Conservation (phyloP, 805 yeast genomes). For the Saturnispora sekii region DNA sequence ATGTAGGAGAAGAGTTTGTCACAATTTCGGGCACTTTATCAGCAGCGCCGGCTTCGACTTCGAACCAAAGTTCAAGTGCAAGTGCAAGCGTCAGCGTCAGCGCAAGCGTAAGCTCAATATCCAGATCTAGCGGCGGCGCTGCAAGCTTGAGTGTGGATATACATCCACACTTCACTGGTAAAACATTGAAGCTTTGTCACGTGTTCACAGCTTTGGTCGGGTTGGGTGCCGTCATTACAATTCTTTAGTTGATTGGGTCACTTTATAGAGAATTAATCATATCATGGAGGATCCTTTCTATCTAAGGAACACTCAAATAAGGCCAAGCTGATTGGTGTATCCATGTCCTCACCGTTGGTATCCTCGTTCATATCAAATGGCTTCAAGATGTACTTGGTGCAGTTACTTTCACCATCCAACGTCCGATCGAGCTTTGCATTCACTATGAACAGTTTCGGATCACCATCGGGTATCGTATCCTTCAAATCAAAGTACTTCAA, state of each 20-base stretch:
- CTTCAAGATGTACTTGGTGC: constrained; percentile 32
- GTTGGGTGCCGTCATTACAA: constrained; percentile 21
- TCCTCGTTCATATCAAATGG: constrained; percentile 55
- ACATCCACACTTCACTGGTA: constrained; percentile 20
- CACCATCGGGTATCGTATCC: constrained; percentile 19
- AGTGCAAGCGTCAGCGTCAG: not conserved
- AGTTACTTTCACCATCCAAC: constrained; percentile 11
- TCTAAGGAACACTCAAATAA: constrained; percentile 45
- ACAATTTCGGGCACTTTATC: constrained; percentile 8
- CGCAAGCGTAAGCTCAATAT: constrained; percentile 4
- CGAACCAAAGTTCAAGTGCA: constrained; percentile 13
- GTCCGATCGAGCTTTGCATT: constrained; percentile 17
- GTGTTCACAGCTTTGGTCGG: constrained; percentile 23
- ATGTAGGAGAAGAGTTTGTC: constrained; percentile 1
- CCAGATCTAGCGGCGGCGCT: constrained; percentile 18
- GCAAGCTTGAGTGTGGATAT: constrained; percentile 16
- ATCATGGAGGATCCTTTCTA: constrained; percentile 31
- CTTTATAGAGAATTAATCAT: not conserved
- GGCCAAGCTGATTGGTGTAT: constrained; percentile 43
- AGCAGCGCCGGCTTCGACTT: constrained; percentile 27
- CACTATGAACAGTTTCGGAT: constrained; percentile 14
- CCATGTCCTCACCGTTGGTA: constrained; percentile 41
- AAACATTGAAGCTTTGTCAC: constrained; percentile 23
- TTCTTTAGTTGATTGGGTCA: not conserved
- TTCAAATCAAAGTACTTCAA: constrained; percentile 17